A percentile compares a stretch with the other conserved stretches of the same genome.
These are phyloP conservation scores for Arthrobotrys sinensis DNA, from an alignment of 2,329 filamentous ascomycete genomes.

Conservation along the genomic window DNA sequence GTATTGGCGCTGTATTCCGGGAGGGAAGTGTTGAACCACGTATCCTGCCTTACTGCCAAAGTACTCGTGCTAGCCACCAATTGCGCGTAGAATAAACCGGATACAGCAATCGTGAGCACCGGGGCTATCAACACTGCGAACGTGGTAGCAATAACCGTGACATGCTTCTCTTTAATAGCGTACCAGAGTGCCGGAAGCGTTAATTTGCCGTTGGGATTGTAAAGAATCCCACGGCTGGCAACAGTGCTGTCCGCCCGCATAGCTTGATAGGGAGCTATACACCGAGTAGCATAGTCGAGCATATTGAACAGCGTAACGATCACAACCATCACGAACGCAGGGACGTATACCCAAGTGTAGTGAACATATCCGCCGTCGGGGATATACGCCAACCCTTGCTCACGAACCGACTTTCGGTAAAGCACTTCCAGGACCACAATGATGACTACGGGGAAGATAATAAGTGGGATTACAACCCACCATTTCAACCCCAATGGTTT, in stretches of 20 bases:
- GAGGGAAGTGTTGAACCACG: conserved; percentile 48
- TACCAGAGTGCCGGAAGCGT: conserved; percentile 56
- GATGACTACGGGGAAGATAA: conserved; percentile 50
- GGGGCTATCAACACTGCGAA: conserved; percentile 57
- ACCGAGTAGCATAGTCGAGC: conserved; percentile 55
- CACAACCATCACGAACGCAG: conserved; percentile 52
- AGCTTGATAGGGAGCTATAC: conserved; percentile 54
- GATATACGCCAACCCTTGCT: conserved; percentile 48
- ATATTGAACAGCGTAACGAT: conserved; percentile 56
- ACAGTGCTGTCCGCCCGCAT: conserved; percentile 52
- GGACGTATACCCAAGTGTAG: conserved; percentile 60
- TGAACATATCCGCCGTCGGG: conserved; percentile 53
- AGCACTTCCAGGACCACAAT: conserved; percentile 56
- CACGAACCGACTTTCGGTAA: conserved; percentile 44
- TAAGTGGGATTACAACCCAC: conserved; percentile 52
- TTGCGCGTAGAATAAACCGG: conserved; percentile 53
- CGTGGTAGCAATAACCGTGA: conserved; percentile 57
- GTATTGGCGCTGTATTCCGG: conserved; percentile 41
- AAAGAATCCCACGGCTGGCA: conserved; percentile 56
- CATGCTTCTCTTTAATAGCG: conserved; percentile 57
- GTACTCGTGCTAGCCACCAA: conserved; percentile 22
- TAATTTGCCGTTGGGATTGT: conserved; percentile 56
- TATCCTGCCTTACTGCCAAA: conserved; percentile 33
- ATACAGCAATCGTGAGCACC: conserved; percentile 55
- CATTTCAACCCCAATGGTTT: conserved; percentile 56